Base-by-base conservation (phyloP, 176 grass and related monocot species). In the Oryza australiensis region DNA sequence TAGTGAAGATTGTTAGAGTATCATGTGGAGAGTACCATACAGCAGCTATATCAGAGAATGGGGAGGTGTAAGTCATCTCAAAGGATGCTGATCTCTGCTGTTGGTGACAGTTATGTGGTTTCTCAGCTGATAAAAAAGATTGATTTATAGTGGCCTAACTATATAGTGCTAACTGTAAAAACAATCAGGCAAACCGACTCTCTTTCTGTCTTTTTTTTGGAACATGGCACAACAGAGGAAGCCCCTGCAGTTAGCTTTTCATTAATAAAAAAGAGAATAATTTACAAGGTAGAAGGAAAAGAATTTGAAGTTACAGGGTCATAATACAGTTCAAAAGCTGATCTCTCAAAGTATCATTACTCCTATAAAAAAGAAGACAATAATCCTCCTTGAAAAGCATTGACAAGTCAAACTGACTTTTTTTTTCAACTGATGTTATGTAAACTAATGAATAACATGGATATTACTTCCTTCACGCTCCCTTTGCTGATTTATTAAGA, bases 11-110 rank as follows among this genome's bases (percentile, higher is more conserved):
- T 77, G 64, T 77, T 87, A 83, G 90, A 51, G 90, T 95, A 69
- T 86, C 95, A 78, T 94, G 92, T 74, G 95, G 95, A 84, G 95
- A 98, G 90, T 98, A 94, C 86, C 95, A 98, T 82, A 84, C 92
- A 65, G 92, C 92, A 84, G 92, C 95, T 87, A 88, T 98, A 82
- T 98, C 95, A 65, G 90, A 95, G 80, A 87, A 87, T 68, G 86
- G 92, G 72, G 95, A 94, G 88, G 88, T 95, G 90, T 98, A 98
- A 98, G 95, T 98, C 59, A 91, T 91, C 73, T 79, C 66, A 72
- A 81, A 86, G 86, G 84, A 87, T 74, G 65, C 77, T 94, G 80
- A 77, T 82, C 68, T 89, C 84, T 85, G 72, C 81, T 89, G 51
- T 75, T 69, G 78, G 68, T 86, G 80, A 78, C 51, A 83, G 64